phyloP scores from a whole-genome alignment of 164 flowering plant genomes.

The Liriodendron chinense region DNA sequence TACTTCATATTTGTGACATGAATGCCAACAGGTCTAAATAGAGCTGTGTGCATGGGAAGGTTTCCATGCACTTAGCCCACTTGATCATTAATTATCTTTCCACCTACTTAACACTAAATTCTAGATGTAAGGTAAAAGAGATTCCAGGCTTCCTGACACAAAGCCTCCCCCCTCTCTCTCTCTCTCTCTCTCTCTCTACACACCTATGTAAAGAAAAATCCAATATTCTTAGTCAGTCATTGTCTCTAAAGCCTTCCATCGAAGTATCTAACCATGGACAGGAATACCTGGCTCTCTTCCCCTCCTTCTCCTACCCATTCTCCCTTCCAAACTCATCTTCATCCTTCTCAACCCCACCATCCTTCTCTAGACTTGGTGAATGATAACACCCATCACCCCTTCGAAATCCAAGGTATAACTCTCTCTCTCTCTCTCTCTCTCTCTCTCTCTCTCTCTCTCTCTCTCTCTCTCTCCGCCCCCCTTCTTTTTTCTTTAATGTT shows the following conservation, averaged over 20 bases:
- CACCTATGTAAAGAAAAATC: slow-evolving; percentile 1
- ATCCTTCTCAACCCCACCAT: slow-evolving; percentile 16
- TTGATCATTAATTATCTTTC: not conserved
- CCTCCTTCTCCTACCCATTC: slow-evolving; percentile 67
- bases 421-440: not conserved
- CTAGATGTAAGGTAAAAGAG: not conserved
- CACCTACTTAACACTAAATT: not conserved
- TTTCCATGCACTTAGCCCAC: not conserved
- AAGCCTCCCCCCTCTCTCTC: not conserved
- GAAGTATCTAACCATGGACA: slow-evolving; percentile 46
- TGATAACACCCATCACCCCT: slow-evolving; percentile 50
- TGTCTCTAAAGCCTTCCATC: no score
- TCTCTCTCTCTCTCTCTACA: not conserved
- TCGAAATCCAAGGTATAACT: slow-evolving; percentile 60
- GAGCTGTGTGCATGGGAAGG: not conserved
- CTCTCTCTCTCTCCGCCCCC: not conserved
- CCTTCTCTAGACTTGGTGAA: slow-evolving; percentile 59
- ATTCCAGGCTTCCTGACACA: not conserved
- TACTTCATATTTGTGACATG: not conserved
- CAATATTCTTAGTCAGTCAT: no score
- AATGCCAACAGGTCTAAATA: not conserved
- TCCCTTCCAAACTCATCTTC: slow-evolving; percentile 29
- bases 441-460: not conserved
- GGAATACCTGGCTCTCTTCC: slow-evolving; percentile 84
- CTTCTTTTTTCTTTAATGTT: not conserved